Evolutionary conservation across 768 basidiomycete species (phyloP), one percentile per base, ranked within the genome.

Genomic region (Pleurotus platypus): DNA sequence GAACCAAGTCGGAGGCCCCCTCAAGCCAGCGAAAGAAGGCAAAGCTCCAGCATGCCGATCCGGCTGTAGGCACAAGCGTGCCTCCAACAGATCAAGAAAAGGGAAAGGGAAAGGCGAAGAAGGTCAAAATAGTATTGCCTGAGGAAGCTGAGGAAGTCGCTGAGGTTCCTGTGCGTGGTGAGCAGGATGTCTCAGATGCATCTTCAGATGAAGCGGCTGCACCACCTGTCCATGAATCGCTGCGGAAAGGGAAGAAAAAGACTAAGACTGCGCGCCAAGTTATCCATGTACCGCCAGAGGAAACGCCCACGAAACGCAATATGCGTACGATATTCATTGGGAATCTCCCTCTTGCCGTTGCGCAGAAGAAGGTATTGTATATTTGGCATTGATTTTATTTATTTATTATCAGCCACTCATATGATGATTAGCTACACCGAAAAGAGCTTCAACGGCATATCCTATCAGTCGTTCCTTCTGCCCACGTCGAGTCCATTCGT

Each of bases 311-410:
- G 56, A 84, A 81, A 59, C 81, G 89, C 48, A 86, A 97, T 63
- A 79, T 80, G 15, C 82, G 96, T 24, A 98, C 96, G 4, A 77
- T 98, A 47, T 99, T 99, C 69, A 75, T 99, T 12, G 95, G 95
- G 2, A 98, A 98, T 66, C 74, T 99, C 1, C 82, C 87, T 0
- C 73, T 89, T 1, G 86, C 90, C 6, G 82, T 91, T 16, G 87
- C 85, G 15, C 86, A 89, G 47, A 85, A 82, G 64, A 86, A 85
- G 72, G 95, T 94, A 35, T 60, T 43, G 83, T 72, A 5, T 13
- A 46, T 51, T 53, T 2, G 47, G 7, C 58, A 46, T 35, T 46
- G 30, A 35, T 35, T 11, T 11, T 4, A 35, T 35, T 35, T 35
- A 11, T 35, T 35, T 35, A 35, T 35, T 8, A 9, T 35, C 30